These are phyloP conservation scores for Ophioceras dolichostomum DNA, from an alignment of 2,329 filamentous ascomycete genomes.

Conservation along the genomic window DNA sequence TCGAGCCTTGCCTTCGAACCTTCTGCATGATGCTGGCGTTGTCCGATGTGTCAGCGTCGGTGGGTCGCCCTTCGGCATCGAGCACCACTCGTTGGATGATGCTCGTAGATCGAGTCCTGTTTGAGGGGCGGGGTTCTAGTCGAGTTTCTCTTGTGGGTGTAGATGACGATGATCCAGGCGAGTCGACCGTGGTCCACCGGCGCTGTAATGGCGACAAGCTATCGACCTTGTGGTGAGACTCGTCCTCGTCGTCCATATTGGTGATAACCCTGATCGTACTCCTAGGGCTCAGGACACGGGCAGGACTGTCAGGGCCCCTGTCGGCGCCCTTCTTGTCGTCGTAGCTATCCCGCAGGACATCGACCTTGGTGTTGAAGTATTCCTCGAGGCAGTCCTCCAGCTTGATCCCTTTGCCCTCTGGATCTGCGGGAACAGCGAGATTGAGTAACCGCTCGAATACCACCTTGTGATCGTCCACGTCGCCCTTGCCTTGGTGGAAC, in stretches of 20 bases:
- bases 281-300: conserved; percentile 2
- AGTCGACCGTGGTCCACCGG: conserved; percentile 19
- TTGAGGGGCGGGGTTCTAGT: conserved; percentile 16
- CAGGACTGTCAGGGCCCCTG: conserved; percentile 3
- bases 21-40: conserved; percentile 27
- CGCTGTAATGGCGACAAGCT: conserved; percentile 16
- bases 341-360: conserved; percentile 64
- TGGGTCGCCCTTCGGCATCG: conserved; percentile 33
- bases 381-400: conserved; percentile 86
- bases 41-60: conserved; percentile 30
- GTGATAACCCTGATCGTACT: conserved; percentile 20
- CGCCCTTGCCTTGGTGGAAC: conserved; percentile 74
- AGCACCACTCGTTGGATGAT: conserved; percentile 49
- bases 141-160: conserved; percentile 4
- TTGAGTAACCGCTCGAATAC: conserved; percentile 86
- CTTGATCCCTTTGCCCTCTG: conserved; percentile 58
- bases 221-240: conserved; percentile 5
- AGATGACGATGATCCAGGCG: conserved; percentile 8
- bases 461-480: conserved; percentile 84
- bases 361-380: conserved; percentile 90
- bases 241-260: conserved; percentile 9
- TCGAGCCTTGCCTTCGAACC: conserved; percentile 32
- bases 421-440: conserved; percentile 72
- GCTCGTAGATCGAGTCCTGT: conserved; percentile 41
- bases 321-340: conserved; percentile 36